Evolutionary conservation across 768 basidiomycete genomes (phyloP).

Genomic region (Exidia glandulosa): DNA sequence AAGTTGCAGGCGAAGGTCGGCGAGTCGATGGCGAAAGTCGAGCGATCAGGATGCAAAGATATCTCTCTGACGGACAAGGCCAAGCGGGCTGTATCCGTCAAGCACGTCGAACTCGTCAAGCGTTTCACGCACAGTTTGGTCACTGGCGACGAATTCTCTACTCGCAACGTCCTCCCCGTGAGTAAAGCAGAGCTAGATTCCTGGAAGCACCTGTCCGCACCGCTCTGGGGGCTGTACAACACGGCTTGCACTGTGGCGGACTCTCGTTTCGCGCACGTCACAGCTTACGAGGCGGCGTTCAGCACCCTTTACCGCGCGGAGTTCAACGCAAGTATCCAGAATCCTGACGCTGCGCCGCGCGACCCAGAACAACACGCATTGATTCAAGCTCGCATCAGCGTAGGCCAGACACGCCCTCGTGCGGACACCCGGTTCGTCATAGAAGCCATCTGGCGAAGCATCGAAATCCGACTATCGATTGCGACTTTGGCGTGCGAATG

Average conservation of each 20-base stretch:
- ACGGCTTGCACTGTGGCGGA: slow-evolving; percentile 28
- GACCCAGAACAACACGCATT: slow-evolving; percentile 39
- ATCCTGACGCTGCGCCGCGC: too few species aligned
- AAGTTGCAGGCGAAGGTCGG: background rate
- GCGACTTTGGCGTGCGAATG: slow-evolving; percentile 32
- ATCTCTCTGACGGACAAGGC: background rate
- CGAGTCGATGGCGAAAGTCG: background rate
- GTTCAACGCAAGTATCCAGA: slow-evolving; percentile 25
- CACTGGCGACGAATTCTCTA: too few species aligned
- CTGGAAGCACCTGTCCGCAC: slow-evolving; percentile 31
- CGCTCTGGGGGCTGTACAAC: slow-evolving; percentile 29
- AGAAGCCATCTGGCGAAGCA: slow-evolving; percentile 46
- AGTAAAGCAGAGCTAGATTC: slow-evolving; percentile 18
- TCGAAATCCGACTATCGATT: slow-evolving; percentile 43
- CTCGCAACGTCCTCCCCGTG: slow-evolving; percentile 14
- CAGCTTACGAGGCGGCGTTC: slow-evolving; percentile 53
- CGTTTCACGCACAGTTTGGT: background rate
- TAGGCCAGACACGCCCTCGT: slow-evolving; percentile 47
- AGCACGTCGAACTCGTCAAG: background rate
- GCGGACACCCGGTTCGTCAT: slow-evolving; percentile 50
- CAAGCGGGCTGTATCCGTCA: background rate
- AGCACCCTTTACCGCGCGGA: slow-evolving; percentile 41
- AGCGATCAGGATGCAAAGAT: background rate
- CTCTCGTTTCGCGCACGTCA: slow-evolving; percentile 42
- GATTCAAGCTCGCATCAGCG: slow-evolving; percentile 35